Conservation (phyloP, 2,329 filamentous ascomycete genomes). For the Sclerotinia minor region DNA sequence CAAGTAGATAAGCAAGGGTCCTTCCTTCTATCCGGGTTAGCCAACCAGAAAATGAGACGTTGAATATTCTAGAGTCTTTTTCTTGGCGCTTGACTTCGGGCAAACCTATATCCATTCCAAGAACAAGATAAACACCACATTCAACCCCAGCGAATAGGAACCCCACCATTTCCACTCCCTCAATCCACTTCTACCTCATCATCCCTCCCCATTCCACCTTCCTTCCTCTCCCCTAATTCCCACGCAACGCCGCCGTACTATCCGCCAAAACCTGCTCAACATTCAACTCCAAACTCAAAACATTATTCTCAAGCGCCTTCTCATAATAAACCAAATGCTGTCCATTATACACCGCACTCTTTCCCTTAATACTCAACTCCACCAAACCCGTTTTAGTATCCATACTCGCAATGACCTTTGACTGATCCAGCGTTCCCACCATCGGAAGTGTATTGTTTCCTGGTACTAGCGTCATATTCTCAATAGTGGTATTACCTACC, state of each 20-base stretch:
- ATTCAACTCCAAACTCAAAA: constrained; percentile 49
- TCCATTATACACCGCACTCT: constrained; percentile 50
- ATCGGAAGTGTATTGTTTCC: constrained; percentile 55
- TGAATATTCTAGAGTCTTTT: too few relatives aligned
- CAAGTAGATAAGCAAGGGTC: too few relatives aligned
- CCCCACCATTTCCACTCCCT: too few relatives aligned
- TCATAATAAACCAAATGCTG: constrained; percentile 54
- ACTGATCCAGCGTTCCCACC: constrained; percentile 50
- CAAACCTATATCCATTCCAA: too few relatives aligned
- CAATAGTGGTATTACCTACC: constrained; percentile 53
- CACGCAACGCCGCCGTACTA: constrained; percentile 8
- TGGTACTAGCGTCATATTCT: constrained; percentile 53
- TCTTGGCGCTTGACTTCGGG: too few relatives aligned
- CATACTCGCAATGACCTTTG: constrained; percentile 39
- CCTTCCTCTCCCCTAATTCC: rapidly evolving
- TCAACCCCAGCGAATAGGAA: too few relatives aligned
- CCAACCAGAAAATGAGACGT: too few relatives aligned
- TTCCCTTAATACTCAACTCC: constrained; percentile 52
- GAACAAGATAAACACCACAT: too few relatives aligned
- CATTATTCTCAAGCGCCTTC: constrained; percentile 49
- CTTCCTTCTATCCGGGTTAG: too few relatives aligned
- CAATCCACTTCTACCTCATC: too few relatives aligned
- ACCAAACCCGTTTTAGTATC: constrained; percentile 47
- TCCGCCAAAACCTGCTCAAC: constrained; percentile 41
- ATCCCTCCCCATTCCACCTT: too few relatives aligned